Conservation (phyloP, 2,329 filamentous ascomycete genomes). For the Blastomyces gilchristii region DNA sequence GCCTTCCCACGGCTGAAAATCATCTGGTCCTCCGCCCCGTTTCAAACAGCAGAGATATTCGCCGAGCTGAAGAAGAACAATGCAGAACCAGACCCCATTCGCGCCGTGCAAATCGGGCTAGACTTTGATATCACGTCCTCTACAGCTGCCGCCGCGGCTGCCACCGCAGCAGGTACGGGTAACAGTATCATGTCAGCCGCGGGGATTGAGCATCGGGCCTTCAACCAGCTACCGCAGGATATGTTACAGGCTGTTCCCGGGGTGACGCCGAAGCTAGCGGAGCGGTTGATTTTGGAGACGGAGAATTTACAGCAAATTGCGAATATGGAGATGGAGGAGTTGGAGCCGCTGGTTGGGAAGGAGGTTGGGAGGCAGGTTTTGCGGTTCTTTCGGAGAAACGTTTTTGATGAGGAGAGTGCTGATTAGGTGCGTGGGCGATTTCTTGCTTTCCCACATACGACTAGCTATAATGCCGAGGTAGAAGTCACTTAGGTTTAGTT, state of each 20-base stretch:
- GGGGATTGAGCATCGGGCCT: constrained; percentile 49
- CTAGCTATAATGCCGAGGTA: background rate
- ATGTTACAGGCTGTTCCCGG: constrained; percentile 82
- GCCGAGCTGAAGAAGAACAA: constrained; percentile 83
- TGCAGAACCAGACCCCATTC: constrained; percentile 79
- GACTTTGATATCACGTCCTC: constrained; percentile 41
- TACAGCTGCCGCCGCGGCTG: constrained; percentile 16
- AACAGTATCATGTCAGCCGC: constrained; percentile 47
- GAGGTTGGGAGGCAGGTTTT: constrained; percentile 67
- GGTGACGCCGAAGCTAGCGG: constrained; percentile 67
- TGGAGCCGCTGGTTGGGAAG: constrained; percentile 64
- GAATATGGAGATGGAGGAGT: constrained; percentile 66
- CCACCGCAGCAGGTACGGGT: constrained; percentile 16
- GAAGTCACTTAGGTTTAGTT: background rate
- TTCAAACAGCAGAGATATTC: constrained; percentile 96
- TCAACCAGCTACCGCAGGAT: constrained; percentile 78
- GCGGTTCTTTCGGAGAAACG: constrained; percentile 64
- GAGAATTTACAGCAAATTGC: constrained; percentile 72
- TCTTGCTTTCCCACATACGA: constrained; percentile 33
- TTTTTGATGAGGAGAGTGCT: constrained; percentile 38
- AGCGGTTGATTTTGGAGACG: constrained; percentile 59
- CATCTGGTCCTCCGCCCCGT: constrained; percentile 87
- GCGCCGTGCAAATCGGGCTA: constrained; percentile 73
- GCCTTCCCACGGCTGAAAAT: constrained; percentile 83
- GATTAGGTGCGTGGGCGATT: background rate